phyloP scores from a whole-genome alignment of 2,329 filamentous ascomycete genomes.

The Paecilomyces fulvus region DNA sequence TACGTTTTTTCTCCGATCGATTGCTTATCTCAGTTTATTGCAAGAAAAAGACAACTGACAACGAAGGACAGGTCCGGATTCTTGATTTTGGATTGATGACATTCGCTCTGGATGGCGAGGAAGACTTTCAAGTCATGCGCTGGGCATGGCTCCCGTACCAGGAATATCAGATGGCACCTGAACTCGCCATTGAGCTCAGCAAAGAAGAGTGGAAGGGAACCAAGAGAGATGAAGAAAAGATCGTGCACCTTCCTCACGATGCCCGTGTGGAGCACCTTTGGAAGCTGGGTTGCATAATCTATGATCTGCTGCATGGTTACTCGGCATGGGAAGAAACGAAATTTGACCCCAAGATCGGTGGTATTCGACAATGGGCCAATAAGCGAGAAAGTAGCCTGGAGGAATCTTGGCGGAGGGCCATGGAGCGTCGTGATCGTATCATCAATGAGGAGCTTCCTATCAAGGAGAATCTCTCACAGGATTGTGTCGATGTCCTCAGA shows the following conservation, averaged over 20 bases:
- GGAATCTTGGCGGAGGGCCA: background rate
- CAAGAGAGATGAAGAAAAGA: background rate
- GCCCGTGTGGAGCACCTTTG: conserved; percentile 13
- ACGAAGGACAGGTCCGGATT: conserved; percentile 10
- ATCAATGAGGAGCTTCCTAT: conserved; percentile 18
- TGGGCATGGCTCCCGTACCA: conserved; percentile 12
- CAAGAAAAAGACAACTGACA: background rate
- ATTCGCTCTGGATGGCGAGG: conserved; percentile 10
- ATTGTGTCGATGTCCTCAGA: conserved; percentile 21
- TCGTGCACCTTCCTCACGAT: conserved; percentile 9
- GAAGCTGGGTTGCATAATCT: conserved; percentile 19
- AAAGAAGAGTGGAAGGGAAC: conserved; percentile 2
- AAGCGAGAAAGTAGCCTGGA: background rate
- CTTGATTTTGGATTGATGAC: conserved; percentile 18
- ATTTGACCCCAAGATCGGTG: conserved; percentile 4
- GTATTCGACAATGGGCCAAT: background rate
- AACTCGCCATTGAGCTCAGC: conserved; percentile 12
- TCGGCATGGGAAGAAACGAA: conserved; percentile 21
- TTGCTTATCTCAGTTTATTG: background rate
- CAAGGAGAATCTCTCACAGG: conserved; percentile 19
- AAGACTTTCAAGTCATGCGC: background rate
- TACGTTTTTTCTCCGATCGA: conserved; percentile 5
- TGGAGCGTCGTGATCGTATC: conserved; percentile 14
- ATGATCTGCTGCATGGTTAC: conserved; percentile 24
- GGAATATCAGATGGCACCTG: conserved; percentile 20